A percentile compares a stretch with the other conserved stretches of the same genome.
phyloP scores from a whole-genome alignment of 208 protist genomes.

The Endotrypanum monterogeii region DNA sequence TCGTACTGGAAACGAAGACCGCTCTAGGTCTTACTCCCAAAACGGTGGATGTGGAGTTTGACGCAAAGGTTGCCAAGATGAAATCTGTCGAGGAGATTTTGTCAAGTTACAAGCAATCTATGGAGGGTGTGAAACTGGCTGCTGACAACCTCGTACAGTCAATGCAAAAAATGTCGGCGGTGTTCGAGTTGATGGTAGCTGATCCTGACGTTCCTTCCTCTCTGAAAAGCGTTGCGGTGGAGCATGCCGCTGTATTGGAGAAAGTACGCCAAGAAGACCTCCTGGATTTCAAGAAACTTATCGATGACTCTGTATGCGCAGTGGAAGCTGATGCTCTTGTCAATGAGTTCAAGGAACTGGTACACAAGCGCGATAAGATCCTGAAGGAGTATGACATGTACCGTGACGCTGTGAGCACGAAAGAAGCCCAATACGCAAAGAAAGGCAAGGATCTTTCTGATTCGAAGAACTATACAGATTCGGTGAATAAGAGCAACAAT shows the following conservation, averaged over 20 bases:
- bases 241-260: conserved; percentile 15
- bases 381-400: conserved; percentile 67
- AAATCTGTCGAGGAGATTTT: conserved; percentile 29
- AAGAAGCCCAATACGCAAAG: conserved; percentile 59
- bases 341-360: conserved; percentile 43
- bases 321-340: conserved; percentile 28
- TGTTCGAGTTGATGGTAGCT: conserved; percentile 33
- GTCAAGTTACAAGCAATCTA: conserved; percentile 30
- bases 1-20: conserved; percentile 43
- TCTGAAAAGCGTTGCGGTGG: conserved; percentile 14
- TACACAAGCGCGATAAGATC: conserved; percentile 40
- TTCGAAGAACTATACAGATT: conserved; percentile 46
- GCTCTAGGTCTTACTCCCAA: conserved; percentile 41
- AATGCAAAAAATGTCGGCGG: conserved; percentile 38
- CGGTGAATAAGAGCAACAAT: conserved; percentile 48
- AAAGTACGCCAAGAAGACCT: conserved; percentile 28
- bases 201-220: conserved; percentile 16
- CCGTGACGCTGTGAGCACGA: conserved; percentile 46
- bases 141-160: conserved; percentile 25
- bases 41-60: conserved; percentile 50
- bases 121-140: conserved; percentile 34
- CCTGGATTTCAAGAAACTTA: conserved; percentile 34
- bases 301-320: conserved; percentile 34
- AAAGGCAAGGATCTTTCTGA: conserved; percentile 52
- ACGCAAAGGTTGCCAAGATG: conserved; percentile 28